A percentile compares a stretch with the other conserved stretches of the same genome.
These are phyloP conservation scores for Diversispora epigaea DNA, from an alignment of 192 early-diverging fungal species.

Conservation along the genomic window DNA sequence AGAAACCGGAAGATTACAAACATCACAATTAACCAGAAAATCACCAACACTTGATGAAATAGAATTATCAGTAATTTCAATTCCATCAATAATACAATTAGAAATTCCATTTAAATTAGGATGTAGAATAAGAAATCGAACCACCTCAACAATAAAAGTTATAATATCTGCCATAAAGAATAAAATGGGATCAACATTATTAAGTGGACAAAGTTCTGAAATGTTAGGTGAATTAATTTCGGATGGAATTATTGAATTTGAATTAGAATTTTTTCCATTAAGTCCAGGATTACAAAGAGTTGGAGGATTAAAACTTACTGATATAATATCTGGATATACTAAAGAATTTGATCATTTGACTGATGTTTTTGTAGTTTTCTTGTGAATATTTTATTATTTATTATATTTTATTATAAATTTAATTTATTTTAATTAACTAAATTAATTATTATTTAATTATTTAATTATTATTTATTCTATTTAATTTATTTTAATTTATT, in stretches of 20 bases:
- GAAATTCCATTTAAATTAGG: slow-evolving; percentile 69
- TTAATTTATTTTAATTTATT: too few relatives aligned
- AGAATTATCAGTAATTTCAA: slow-evolving; percentile 56
- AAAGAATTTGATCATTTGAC: slow-evolving; percentile 79
- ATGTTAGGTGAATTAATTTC: slow-evolving; percentile 64
- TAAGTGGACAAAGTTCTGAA: slow-evolving; percentile 59
- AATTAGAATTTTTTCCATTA: slow-evolving; percentile 79
- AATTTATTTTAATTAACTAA: too few relatives aligned
- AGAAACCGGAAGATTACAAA: slow-evolving; percentile 87
- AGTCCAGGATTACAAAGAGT: slow-evolving; percentile 83
- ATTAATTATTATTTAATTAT: too few relatives aligned
- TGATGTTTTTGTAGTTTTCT: slow-evolving; percentile 61
- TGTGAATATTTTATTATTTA: slow-evolving; percentile 4
- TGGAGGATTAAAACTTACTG: slow-evolving; percentile 72
- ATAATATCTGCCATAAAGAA: slow-evolving; percentile 66
- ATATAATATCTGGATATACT: slow-evolving; percentile 69
- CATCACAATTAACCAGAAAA: slow-evolving; percentile 87
- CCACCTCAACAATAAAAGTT: slow-evolving; percentile 54
- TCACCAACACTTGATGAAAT: slow-evolving; percentile 71
- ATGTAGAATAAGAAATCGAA: slow-evolving; percentile 55
- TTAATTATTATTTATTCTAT: too few relatives aligned
- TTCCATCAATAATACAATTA: slow-evolving; percentile 45
- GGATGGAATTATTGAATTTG: slow-evolving; percentile 59
- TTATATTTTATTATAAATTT: not conserved
- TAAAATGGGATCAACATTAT: slow-evolving; percentile 74